Percentiles rank a stretch among this genome's conserved stretches.
phyloP scores from a whole-genome alignment of 140 eudicot genomes.

The Flaveria floridana region DNA sequence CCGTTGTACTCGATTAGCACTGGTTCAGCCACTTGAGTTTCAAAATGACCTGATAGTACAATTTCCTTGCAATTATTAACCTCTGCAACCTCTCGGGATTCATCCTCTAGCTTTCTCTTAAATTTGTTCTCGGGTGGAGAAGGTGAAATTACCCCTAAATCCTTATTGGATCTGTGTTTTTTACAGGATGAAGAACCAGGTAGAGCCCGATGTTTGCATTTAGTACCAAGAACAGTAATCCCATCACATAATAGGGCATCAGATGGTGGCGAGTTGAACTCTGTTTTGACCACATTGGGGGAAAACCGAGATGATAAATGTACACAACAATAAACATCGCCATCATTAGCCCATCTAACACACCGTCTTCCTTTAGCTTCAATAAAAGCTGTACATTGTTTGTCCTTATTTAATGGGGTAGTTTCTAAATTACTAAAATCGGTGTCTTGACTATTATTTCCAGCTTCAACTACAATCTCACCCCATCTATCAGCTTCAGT shows the following conservation, averaged over 20 bases:
- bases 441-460: slow-evolving; percentile 45
- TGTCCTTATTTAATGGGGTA: slow-evolving; percentile 45
- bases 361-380: slow-evolving; percentile 95
- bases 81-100: slow-evolving; percentile 27
- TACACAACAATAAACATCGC: slow-evolving; percentile 90
- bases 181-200: slow-evolving; percentile 76
- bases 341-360: slow-evolving; percentile 93
- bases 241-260: slow-evolving; percentile 84
- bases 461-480: slow-evolving; percentile 62
- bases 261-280: slow-evolving; percentile 36
- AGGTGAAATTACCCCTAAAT: slow-evolving; percentile 25
- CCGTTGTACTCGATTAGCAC: slow-evolving; percentile 22
- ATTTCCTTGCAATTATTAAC: slow-evolving; percentile 46
- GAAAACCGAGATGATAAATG: slow-evolving; percentile 69
- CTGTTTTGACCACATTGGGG: slow-evolving; percentile 44
- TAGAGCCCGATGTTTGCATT: slow-evolving; percentile 84
- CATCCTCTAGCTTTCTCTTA: slow-evolving; percentile 63
- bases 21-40: slow-evolving; percentile 34
- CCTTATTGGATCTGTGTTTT: slow-evolving; percentile 69
- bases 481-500: slow-evolving; percentile 60
- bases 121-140: slow-evolving; percentile 48
- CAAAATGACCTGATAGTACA: slow-evolving; percentile 43
- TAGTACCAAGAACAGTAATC: slow-evolving; percentile 85
- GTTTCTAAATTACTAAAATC: slow-evolving; percentile 40
- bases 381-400: slow-evolving; percentile 78